Evolutionary conservation across 2,329 filamentous ascomycete genomes (phyloP).

Genomic region (Trichoderma harzianum): DNA sequence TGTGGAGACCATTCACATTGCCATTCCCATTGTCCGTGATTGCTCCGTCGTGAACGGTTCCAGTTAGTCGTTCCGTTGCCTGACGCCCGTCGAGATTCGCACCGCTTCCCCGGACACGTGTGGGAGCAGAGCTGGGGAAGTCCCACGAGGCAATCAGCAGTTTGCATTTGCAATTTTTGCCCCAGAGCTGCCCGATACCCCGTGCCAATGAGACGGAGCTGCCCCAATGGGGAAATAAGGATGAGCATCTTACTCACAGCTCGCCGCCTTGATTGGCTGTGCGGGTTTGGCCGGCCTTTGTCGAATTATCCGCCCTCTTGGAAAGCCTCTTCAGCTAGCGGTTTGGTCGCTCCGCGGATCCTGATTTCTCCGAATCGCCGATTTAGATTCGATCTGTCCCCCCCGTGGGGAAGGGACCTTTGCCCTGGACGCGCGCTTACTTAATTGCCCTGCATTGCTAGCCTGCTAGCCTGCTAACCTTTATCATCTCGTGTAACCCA

Average conservation of each 20-base stretch:
- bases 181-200: not conserved
- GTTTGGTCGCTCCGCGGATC: not conserved
- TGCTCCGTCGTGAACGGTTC: not conserved
- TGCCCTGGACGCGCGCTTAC: not conserved
- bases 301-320: constrained; percentile 11
- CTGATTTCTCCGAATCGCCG: constrained; percentile 17
- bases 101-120: not conserved
- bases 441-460: not conserved
- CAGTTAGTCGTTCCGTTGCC: not conserved
- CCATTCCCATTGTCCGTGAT: not conserved
- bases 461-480: not conserved
- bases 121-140: constrained; percentile 1
- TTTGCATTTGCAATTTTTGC: not conserved
- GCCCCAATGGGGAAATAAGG: constrained; percentile 13
- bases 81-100: not conserved
- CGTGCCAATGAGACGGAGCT: not conserved
- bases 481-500: not conserved
- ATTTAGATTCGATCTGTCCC: constrained; percentile 2
- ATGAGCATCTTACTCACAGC: not conserved
- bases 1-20: not conserved
- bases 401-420: constrained; percentile 4
- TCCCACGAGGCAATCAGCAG: not conserved
- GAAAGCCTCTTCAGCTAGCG: not conserved
- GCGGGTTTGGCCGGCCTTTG: not conserved
- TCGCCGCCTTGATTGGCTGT: not conserved